These are phyloP conservation scores for Gossypium bickii DNA, from an alignment of 345 rosid species.

Conservation along the genomic window DNA sequence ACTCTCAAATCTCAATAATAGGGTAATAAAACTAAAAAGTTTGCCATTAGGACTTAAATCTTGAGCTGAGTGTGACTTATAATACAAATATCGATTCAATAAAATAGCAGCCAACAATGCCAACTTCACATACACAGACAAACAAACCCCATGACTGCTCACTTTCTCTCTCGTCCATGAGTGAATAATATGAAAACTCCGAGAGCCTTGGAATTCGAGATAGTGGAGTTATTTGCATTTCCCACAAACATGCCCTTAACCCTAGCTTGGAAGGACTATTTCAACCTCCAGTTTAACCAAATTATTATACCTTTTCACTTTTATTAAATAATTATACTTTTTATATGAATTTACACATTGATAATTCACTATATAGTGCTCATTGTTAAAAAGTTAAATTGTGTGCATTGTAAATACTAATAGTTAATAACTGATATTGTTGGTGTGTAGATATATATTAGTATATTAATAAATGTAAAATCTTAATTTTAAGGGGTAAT, in stretches of 20 bases:
- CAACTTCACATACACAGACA: constrained; percentile 37
- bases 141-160: constrained; percentile 36
- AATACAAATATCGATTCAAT: neutral
- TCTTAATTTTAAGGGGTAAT: too few species aligned
- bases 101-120: constrained; percentile 4
- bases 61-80: constrained; percentile 21
- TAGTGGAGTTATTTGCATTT: constrained; percentile 52
- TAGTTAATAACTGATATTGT: too few species aligned
- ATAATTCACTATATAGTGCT: too few species aligned
- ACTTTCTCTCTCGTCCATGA: constrained; percentile 24
- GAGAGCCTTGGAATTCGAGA: constrained; percentile 59
- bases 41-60: constrained; percentile 34
- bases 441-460: too few species aligned
- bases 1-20: constrained; percentile 33
- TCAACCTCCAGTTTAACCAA: constrained; percentile 25
- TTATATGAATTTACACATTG: too few species aligned
- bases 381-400: too few species aligned
- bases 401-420: too few species aligned
- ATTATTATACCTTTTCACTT: neutral
- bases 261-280: constrained; percentile 28
- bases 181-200: constrained; percentile 43
- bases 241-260: constrained; percentile 56
- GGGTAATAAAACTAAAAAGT: constrained; percentile 48
- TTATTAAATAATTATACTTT: neutral
- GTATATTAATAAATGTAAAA: too few species aligned